Percentiles rank a stretch among this genome's conserved stretches.
These are phyloP conservation scores for Avena sativa DNA, from an alignment of 176 grass and related monocot species.

Conservation along the genomic window DNA sequence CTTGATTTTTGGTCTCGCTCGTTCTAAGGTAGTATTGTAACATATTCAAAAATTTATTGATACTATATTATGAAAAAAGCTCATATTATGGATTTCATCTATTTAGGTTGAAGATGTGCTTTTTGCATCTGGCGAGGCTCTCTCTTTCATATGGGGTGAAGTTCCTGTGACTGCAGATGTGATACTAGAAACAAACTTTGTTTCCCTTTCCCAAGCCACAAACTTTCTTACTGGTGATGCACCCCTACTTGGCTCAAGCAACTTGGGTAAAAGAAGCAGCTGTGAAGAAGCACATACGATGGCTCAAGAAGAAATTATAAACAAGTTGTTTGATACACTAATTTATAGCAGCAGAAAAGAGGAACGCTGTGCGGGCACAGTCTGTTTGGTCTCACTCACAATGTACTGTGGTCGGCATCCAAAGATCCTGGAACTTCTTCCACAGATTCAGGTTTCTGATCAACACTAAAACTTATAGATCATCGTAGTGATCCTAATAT, in stretches of 20 bases:
- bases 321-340: conserved; percentile 81
- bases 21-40: conserved; percentile 73
- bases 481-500: neutral
- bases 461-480: conserved; percentile 29
- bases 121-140: conserved; percentile 89
- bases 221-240: conserved; percentile 82
- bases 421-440: conserved; percentile 92
- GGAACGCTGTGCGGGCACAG: conserved; percentile 87
- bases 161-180: conserved; percentile 78
- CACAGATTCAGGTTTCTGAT: conserved; percentile 79
- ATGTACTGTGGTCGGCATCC: conserved; percentile 92
- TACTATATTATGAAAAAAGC: conserved; percentile 35
- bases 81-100: conserved; percentile 28
- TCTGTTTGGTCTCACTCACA: conserved; percentile 93
- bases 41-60: conserved; percentile 17
- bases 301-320: conserved; percentile 76
- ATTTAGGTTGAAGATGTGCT: conserved; percentile 93
- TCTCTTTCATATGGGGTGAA: conserved; percentile 98
- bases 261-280: conserved; percentile 50
- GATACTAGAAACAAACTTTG: conserved; percentile 87
- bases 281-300: conserved; percentile 62
- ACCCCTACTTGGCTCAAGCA: conserved; percentile 47
- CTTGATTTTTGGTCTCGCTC: conserved; percentile 86
- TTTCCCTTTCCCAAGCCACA: conserved; percentile 84
- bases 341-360: conserved; percentile 97